Percentiles rank a stretch among this genome's conserved stretches.
phyloP scores from a whole-genome alignment of 169 alveolate species.

The Perkinsus marinus region DNA sequence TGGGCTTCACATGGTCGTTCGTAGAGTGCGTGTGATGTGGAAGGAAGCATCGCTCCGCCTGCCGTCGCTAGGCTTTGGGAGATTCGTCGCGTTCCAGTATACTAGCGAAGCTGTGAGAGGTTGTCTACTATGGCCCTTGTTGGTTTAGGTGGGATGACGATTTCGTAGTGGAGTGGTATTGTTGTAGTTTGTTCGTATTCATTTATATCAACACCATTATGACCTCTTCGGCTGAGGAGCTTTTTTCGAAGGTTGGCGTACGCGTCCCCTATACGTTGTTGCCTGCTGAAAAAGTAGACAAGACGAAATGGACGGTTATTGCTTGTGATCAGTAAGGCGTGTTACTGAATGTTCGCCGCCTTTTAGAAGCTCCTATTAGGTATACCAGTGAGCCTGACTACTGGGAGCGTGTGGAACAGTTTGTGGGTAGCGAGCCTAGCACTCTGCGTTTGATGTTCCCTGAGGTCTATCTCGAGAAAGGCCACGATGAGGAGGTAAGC shows the following conservation, averaged over 20 bases:
- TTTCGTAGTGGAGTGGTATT: too few species aligned
- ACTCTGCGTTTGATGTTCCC: conserved; percentile 21
- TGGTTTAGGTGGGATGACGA: too few species aligned
- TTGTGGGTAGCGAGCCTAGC: conserved; percentile 15
- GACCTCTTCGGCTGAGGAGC: neutral
- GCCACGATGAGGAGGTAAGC: conserved; percentile 8
- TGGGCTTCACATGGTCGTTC: too few species aligned
- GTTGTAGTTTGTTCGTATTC: neutral
- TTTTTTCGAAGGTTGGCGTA: conserved; percentile 13
- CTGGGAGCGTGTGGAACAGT: conserved; percentile 12
- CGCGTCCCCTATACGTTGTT: conserved; percentile 18
- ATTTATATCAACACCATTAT: neutral
- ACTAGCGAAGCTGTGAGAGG: too few species aligned
- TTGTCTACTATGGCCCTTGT: too few species aligned
- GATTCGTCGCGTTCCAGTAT: too few species aligned
- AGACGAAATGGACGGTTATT: conserved; percentile 19
- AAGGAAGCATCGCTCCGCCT: too few species aligned
- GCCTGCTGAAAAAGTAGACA: conserved; percentile 15
- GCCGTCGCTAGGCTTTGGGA: too few species aligned
- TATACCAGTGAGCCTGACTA: conserved; percentile 15
- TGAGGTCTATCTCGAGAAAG: conserved; percentile 7
- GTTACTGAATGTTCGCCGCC: neutral
- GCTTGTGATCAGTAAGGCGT: conserved; percentile 17
- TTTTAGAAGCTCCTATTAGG: neutral
- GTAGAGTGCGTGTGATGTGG: too few species aligned